Evolutionary conservation across 805 yeast genomes (phyloP).

Genomic region (Cyberlindnera xylosilytica): DNA sequence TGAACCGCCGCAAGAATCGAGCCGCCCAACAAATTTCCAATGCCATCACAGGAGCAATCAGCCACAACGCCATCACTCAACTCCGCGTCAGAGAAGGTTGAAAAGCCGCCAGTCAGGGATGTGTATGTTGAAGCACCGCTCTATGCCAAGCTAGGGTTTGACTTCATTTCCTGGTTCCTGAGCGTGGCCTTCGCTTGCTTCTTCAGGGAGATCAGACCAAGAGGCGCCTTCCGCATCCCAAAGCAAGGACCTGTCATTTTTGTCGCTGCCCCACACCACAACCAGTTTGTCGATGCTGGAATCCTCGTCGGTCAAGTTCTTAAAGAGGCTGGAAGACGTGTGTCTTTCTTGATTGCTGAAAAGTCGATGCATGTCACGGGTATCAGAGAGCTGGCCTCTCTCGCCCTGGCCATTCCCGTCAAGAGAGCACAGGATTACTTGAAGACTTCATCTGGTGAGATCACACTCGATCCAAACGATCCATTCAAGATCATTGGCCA

Average conservation of each 20-base stretch:
- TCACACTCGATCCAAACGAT: slow-evolving; percentile 52
- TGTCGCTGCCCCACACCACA: slow-evolving; percentile 98
- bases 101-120: background rate
- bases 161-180: slow-evolving; percentile 49
- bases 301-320: slow-evolving; percentile 80
- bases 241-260: slow-evolving; percentile 80
- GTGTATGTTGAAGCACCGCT: slow-evolving; percentile 8
- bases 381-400: slow-evolving; percentile 73
- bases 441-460: slow-evolving; percentile 60
- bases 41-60: background rate
- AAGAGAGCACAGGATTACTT: slow-evolving; percentile 88
- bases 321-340: slow-evolving; percentile 60
- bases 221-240: slow-evolving; percentile 79
- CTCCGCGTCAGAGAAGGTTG: too few species aligned
- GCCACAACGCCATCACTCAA: background rate
- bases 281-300: slow-evolving; percentile 79
- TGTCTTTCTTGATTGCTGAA: slow-evolving; percentile 84
- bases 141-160: slow-evolving; percentile 41
- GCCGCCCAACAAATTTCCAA: background rate
- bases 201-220: slow-evolving; percentile 82
- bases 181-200: slow-evolving; percentile 56
- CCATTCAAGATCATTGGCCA: slow-evolving; percentile 57
- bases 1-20: too few species aligned
- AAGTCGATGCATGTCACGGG: slow-evolving; percentile 61
- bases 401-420: slow-evolving; percentile 86